phyloP scores from a whole-genome alignment of 345 rosid genomes.

The Gynandropsis gynandra region DNA sequence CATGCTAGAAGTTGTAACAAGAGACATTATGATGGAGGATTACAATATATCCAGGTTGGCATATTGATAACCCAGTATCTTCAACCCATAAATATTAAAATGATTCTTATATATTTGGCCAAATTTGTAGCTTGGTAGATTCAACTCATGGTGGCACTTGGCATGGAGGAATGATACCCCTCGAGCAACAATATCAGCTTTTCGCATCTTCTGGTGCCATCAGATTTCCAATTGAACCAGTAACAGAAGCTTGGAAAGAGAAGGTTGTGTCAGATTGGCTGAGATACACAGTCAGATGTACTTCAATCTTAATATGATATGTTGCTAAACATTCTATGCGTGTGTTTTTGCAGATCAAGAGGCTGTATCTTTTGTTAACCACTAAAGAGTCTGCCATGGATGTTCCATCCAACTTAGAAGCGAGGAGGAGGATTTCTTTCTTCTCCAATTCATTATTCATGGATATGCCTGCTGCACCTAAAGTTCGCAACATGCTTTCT shows the following conservation, averaged over 20 bases:
- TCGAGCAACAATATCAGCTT: constrained; percentile 60
- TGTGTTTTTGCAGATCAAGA: constrained; percentile 55
- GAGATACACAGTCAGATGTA: neutral
- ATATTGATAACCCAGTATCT: constrained; percentile 16
- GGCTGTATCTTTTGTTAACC: constrained; percentile 72
- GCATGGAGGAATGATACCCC: constrained; percentile 52
- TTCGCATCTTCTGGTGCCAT: constrained; percentile 95
- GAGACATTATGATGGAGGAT: constrained; percentile 88
- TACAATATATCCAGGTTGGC: constrained; percentile 49
- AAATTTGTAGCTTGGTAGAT: constrained; percentile 51
- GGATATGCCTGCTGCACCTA: constrained; percentile 96
- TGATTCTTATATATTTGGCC: constrained; percentile 16
- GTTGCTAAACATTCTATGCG: constrained; percentile 2
- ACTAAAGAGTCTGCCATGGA: constrained; percentile 99
- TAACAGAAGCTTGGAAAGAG: constrained; percentile 93
- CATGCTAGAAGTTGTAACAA: constrained; percentile 91
- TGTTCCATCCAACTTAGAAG: constrained; percentile 97
- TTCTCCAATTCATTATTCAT: constrained; percentile 97
- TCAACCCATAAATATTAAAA: constrained; percentile 7
- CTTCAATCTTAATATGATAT: constrained; percentile 3
- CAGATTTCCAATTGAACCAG: constrained; percentile 60
- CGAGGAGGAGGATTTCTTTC: constrained; percentile 93
- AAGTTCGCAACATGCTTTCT: constrained; percentile 99
- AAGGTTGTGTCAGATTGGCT: constrained; percentile 41
- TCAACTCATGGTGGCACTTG: constrained; percentile 67